These are phyloP conservation scores for Pyrus betulifolia DNA, from an alignment of 306 rosid species.

Conservation along the genomic window DNA sequence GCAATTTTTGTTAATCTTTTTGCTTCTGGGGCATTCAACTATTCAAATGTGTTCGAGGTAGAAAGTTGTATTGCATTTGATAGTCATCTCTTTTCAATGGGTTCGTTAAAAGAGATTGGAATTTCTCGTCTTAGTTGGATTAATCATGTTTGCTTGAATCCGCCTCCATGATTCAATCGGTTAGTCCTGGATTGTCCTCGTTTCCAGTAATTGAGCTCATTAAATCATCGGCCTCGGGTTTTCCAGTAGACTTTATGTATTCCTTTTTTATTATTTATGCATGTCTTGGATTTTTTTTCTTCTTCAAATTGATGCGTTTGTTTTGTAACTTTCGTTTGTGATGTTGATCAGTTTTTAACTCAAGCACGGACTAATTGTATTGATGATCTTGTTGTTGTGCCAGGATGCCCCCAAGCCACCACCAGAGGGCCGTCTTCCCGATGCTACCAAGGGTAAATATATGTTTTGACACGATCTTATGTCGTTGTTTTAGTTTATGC, in stretches of 20 bases:
- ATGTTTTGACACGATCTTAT: background rate
- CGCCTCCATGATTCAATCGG: no score
- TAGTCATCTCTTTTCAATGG: background rate
- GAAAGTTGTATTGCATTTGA: background rate
- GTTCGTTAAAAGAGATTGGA: background rate
- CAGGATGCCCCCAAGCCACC: conserved; percentile 83
- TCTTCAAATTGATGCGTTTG: background rate
- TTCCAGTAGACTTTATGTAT: background rate
- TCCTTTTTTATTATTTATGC: background rate
- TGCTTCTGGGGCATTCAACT: background rate
- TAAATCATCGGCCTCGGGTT: background rate
- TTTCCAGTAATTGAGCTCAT: background rate
- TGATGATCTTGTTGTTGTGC: background rate
- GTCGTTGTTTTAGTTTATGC: background rate
- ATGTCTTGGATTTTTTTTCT: background rate
- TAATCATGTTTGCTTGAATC: background rate
- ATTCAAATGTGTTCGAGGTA: background rate
- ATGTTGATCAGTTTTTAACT: background rate
- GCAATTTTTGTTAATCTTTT: background rate
- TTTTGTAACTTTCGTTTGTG: background rate
- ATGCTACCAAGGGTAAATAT: conserved; percentile 63
- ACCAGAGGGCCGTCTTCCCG: conserved; percentile 92
- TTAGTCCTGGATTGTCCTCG: background rate
- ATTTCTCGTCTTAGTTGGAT: background rate
- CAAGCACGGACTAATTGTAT: background rate